Evolutionary conservation across 805 yeast genomes (phyloP), one percentile per base, ranked within the genome.

Genomic region (Jamesozyma spencerorum): DNA sequence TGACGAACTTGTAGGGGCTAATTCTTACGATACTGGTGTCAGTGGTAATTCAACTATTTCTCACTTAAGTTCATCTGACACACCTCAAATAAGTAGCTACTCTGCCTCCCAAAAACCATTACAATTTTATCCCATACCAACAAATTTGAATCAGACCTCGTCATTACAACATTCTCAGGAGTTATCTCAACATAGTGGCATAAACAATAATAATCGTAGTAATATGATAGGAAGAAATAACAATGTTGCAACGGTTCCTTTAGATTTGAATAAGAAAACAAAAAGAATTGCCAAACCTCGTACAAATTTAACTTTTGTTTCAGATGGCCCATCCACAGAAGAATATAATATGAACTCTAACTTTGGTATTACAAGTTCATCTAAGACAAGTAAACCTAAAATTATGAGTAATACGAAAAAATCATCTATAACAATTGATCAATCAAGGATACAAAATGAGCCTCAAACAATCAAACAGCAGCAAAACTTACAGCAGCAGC

Each of bases 101-200:
- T 50, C 58, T 5, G 54, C 62, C n/a, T 57, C 63, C n/a, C 64
- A 60, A 37, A 60, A 57, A 39, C 64, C 64, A 1, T 39, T 60
- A 36, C 63, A 58, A 43, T 60, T 60, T 35, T 60, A 40, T 41
- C 54, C 59, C 13, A 56, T 49, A 41, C 61, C 62, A 49, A 38
- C 62, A 37, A 37, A 49, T 37, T 26, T 53, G 15, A 37, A 27
- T 26, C 31, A 36, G 7, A n/a, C 32, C 3, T 11, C 28, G 5
- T 5, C 37, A 24, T 34, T 24, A 26, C 34, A 37, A 22, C 19
- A 31, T 8, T 15, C 30, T 13, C 13, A 26, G 32, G 30, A 30
- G 15, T n/a, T 10, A 13, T 24, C 20, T 6, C 30, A 24, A 24
- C 29, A 30, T n/a, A 27, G 17, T 15, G 12, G 15, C 19, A 31